Conservation (phyloP, 176 grass and related monocot genomes). For the Microstegium vimineum region DNA sequence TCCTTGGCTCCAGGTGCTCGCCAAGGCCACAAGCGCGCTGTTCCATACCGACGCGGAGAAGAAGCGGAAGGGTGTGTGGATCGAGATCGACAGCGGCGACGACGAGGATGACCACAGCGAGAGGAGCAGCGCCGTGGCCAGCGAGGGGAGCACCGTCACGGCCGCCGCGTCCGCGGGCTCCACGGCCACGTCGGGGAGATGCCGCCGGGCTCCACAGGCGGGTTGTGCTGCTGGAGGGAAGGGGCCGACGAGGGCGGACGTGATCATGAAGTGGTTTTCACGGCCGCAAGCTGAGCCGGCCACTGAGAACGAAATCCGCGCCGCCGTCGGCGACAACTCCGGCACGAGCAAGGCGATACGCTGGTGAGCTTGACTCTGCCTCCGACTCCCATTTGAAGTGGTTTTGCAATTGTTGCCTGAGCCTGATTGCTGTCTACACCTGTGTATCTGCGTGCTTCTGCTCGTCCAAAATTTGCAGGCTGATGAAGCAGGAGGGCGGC, state of each 20-base stretch:
- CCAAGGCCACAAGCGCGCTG: conserved; percentile 27
- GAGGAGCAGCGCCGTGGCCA: conserved; percentile 34
- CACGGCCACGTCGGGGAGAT: conserved; percentile 41
- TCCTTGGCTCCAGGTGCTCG: conserved; percentile 33
- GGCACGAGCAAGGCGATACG: conserved; percentile 50
- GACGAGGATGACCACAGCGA: conserved; percentile 15
- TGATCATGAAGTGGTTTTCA: conserved; percentile 41
- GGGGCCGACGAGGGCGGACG: not conserved
- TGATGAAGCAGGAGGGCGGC: conserved; percentile 33
- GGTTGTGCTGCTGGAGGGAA: not conserved
- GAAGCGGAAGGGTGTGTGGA: conserved; percentile 52
- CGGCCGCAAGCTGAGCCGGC: conserved; percentile 2
- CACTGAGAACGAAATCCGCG: conserved; percentile 46
- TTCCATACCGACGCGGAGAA: not conserved
- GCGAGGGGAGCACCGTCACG: conserved; percentile 46
- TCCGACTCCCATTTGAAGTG: not conserved
- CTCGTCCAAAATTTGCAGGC: conserved; percentile 14
- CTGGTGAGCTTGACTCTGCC: conserved; percentile 6
- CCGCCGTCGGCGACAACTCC: conserved; percentile 31
- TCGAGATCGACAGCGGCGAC: conserved; percentile 9
- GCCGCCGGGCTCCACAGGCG: not conserved
- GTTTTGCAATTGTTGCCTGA: not conserved
- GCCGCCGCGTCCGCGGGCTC: conserved; percentile 31
- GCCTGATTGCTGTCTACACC: not conserved
- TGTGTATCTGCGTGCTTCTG: not conserved